Evolutionary conservation across 345 rosid genomes (phyloP).

Genomic region (Corchorus capsularis): DNA sequence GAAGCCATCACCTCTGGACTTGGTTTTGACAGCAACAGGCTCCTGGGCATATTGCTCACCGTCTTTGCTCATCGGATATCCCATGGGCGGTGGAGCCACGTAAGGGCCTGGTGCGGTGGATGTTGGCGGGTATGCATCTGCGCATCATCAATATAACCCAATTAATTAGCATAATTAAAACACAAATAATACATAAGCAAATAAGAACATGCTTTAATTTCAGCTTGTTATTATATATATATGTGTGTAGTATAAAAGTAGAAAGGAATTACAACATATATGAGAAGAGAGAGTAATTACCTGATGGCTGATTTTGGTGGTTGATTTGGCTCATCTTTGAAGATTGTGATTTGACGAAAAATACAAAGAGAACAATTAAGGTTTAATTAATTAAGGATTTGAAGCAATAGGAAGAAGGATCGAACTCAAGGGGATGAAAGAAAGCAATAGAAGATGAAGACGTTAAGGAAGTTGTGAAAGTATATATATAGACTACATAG

Average conservation of each 20-base stretch:
- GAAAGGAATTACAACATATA: neutral
- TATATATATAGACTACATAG: too few species aligned
- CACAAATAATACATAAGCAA: too few species aligned
- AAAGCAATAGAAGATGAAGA: too few species aligned
- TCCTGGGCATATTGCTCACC: neutral
- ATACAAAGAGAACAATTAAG: too few species aligned
- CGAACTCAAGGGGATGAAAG: too few species aligned
- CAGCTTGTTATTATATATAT: too few species aligned
- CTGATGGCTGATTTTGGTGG: conserved; percentile 4
- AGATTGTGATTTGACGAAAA: neutral
- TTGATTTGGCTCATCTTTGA: neutral
- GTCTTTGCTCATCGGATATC: conserved; percentile 17
- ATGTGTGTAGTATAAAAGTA: neutral
- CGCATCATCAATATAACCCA: neutral
- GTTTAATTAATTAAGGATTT: too few species aligned
- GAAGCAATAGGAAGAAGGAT: too few species aligned
- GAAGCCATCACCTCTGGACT: conserved; percentile 24
- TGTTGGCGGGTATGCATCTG: neutral
- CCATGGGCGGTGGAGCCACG: conserved; percentile 12
- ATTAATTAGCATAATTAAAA: too few species aligned
- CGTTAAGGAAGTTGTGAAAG: too few species aligned
- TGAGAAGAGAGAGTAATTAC: neutral
- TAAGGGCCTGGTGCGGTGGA: neutral
- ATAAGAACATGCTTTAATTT: too few species aligned
- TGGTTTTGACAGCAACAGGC: neutral